Evolutionary conservation across 2,329 filamentous ascomycete genomes (phyloP), one percentile per base, ranked within the genome.

Genomic region (Mariannaea sp.): DNA sequence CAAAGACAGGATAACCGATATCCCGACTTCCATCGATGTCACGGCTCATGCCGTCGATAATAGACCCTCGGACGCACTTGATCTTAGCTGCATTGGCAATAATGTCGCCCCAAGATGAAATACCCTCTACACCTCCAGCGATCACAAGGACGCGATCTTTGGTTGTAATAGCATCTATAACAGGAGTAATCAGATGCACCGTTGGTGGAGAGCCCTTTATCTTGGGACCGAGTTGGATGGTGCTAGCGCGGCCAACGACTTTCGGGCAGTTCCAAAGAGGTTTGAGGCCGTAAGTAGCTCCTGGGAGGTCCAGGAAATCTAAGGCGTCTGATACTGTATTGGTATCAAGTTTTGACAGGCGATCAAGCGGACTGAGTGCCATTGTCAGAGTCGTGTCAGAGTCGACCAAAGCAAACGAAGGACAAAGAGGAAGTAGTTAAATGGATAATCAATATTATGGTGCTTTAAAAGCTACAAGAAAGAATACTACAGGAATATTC

Each of bases 11-110:
- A 49, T 70, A 72, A 16, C 62, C 58, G 14, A 66, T 57, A 0
- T 70, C 65, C 1, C 66, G 65, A 29, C 68, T 67, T 5, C 69
- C 70, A 27, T 71, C 66, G 9, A 71, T 70, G 12, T 70, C 68
- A 6, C 68, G 67, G 29, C 67, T 65, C 63, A 68, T 60, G 14
- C 68, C 68, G 27, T 70, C 67, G n/a, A 70, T 67, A 55, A 70
- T 48, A 3, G 68, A 66, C 3, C 68, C 68, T 2, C 68, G 66
- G 13, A 70, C 68, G 0, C 41, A 5, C 27, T 66, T 68, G 7
- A 22, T 17, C 19, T 65, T 57, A 5, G 66, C 33, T 5, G 59
- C 59, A 32, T 61, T 60, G 32, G 59, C 57, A 29, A 60, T 32
- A 22, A 61, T 60, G 40, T 61, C 58, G 6, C 59, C 59, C 59